Percentiles rank a stretch among this genome's conserved stretches.
These are phyloP conservation scores for Trichophyton equinum DNA, from an alignment of 2,329 filamentous ascomycete genomes.

Conservation along the genomic window DNA sequence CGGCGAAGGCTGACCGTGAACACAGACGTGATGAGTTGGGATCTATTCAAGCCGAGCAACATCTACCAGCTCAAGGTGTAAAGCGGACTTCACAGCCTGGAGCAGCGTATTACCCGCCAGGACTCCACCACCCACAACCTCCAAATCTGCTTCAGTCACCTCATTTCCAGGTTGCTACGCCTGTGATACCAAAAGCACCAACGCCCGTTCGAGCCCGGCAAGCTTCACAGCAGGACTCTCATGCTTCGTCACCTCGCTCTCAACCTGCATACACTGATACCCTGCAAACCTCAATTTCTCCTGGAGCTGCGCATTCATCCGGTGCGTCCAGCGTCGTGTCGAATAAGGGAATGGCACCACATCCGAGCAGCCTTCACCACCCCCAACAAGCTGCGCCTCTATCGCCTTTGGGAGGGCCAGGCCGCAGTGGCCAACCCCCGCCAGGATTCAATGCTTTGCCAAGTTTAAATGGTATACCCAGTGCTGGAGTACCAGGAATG, in stretches of 20 bases:
- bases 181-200: conserved; percentile 67
- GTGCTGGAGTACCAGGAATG: conserved; percentile 43
- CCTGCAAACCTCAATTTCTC: conserved; percentile 52
- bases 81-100: conserved; percentile 48
- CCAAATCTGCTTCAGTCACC: conserved; percentile 56
- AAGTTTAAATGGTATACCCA: conserved; percentile 45
- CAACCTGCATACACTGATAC: conserved; percentile 39
- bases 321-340: conserved; percentile 50
- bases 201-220: conserved; percentile 68
- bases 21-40: conserved; percentile 33
- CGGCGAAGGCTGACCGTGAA: conserved; percentile 34
- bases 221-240: conserved; percentile 63
- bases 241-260: conserved; percentile 51
- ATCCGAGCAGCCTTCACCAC: conserved; percentile 39
- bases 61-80: conserved; percentile 15
- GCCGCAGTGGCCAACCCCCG: conserved; percentile 46
- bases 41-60: conserved; percentile 15
- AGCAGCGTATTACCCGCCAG: conserved; percentile 42
- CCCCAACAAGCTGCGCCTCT: conserved; percentile 49
- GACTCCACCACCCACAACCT: conserved; percentile 42
- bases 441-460: conserved; percentile 40
- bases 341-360: conserved; percentile 45
- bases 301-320: conserved; percentile 51
- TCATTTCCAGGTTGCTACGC: conserved; percentile 64
- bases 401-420: conserved; percentile 51